A percentile compares a stretch with the other conserved stretches of the same genome.
These are phyloP conservation scores for Aspergillus fructus DNA, from an alignment of 2,329 filamentous ascomycete species.

Conservation along the genomic window DNA sequence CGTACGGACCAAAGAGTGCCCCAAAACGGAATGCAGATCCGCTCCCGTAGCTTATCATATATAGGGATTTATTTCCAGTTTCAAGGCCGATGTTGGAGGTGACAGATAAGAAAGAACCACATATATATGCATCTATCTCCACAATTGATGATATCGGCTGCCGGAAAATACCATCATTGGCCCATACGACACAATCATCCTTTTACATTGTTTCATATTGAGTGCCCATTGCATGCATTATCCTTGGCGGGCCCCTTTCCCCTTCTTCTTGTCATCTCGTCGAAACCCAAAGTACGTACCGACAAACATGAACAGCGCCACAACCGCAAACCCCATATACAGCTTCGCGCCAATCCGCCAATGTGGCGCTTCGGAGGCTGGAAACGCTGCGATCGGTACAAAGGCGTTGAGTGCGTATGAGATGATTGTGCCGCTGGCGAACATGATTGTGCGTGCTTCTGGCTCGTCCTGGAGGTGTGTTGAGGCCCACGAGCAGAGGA, in stretches of 20 bases:
- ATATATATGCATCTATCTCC: too few species aligned
- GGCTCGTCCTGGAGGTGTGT: constrained; percentile 7
- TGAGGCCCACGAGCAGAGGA: constrained; percentile 9
- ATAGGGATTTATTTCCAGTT: too few species aligned
- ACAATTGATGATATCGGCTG: too few species aligned
- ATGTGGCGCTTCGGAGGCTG: constrained; percentile 5
- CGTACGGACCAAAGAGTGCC: rapidly evolving
- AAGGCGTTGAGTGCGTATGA: constrained; percentile 8
- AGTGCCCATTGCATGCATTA: too few species aligned
- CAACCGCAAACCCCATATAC: constrained; percentile 1
- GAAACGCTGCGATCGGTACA: constrained; percentile 9
- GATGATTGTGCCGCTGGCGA: constrained; percentile 7
- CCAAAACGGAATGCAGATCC: too few species aligned
- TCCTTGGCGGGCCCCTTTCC: not conserved
- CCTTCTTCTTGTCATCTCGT: not conserved
- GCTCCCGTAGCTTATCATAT: too few species aligned
- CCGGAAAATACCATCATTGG: too few species aligned
- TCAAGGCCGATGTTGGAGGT: too few species aligned
- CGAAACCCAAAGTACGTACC: constrained; percentile 1
- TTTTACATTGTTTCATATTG: too few species aligned
- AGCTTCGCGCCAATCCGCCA: constrained; percentile 11
- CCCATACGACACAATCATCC: too few species aligned
- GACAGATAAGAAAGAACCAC: too few species aligned
- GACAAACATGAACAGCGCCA: constrained; percentile 5
- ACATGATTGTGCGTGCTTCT: constrained; percentile 8